Conservation (phyloP, 2,329 filamentous ascomycete species). For the Trichoderma sp. region DNA sequence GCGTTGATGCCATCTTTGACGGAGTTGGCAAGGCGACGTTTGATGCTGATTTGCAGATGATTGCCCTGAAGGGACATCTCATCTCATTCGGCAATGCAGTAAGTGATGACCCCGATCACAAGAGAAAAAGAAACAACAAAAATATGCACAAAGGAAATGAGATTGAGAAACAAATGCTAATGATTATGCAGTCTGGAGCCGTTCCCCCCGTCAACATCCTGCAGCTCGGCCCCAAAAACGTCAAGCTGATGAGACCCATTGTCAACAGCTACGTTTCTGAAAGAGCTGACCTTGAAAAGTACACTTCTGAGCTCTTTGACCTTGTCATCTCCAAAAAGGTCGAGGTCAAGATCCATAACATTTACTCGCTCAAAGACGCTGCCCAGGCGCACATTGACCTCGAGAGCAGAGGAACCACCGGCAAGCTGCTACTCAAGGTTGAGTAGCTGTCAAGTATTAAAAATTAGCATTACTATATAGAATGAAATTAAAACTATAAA, state of each 20-base stretch:
- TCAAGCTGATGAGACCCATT: slow-evolving; percentile 74
- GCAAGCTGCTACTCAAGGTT: slow-evolving; percentile 77
- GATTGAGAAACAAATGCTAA: background rate
- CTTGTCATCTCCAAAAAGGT: slow-evolving; percentile 71
- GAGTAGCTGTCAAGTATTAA: slow-evolving; percentile 18
- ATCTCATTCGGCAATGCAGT: slow-evolving; percentile 80
- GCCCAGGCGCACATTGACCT: slow-evolving; percentile 75
- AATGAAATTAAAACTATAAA: slow-evolving; percentile 8
- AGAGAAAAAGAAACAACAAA: background rate
- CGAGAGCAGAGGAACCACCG: slow-evolving; percentile 79
- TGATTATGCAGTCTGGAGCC: slow-evolving; percentile 59
- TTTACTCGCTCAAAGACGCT: slow-evolving; percentile 76
- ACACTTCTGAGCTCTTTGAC: slow-evolving; percentile 72
- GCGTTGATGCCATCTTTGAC: slow-evolving; percentile 80
- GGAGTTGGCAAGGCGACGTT: slow-evolving; percentile 86
- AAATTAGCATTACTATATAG: background rate
- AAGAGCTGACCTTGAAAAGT: slow-evolving; percentile 71
- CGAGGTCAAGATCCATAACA: slow-evolving; percentile 73
- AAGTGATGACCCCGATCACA: slow-evolving; percentile 40
- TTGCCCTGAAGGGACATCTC: slow-evolving; percentile 77
- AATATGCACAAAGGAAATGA: background rate
- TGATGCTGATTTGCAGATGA: slow-evolving; percentile 72
- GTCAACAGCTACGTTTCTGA: slow-evolving; percentile 72
- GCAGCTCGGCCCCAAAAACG: slow-evolving; percentile 71
- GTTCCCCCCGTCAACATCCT: slow-evolving; percentile 67